These are phyloP conservation scores for Eutypella sp. DNA, from an alignment of 2,329 filamentous ascomycete species.

Conservation along the genomic window DNA sequence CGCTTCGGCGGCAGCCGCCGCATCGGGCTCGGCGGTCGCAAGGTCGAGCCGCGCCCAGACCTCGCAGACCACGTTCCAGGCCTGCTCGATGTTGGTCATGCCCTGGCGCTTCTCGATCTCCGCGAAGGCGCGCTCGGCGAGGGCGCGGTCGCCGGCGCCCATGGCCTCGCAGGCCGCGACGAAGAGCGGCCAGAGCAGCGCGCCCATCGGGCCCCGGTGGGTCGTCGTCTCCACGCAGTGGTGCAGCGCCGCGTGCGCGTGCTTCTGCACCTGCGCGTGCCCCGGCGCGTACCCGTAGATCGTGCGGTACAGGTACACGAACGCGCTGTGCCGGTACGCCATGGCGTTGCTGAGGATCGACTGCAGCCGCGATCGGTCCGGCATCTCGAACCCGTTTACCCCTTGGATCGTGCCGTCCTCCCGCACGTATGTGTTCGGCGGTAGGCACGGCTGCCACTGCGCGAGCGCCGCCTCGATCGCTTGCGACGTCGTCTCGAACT, in stretches of 20 bases:
- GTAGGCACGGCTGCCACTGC: slow-evolving; percentile 50
- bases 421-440: slow-evolving; percentile 32
- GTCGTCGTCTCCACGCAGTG: slow-evolving; percentile 52
- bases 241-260: slow-evolving; percentile 43
- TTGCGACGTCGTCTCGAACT: slow-evolving; percentile 46
- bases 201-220: slow-evolving; percentile 56
- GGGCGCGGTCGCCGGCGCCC: slow-evolving; percentile 41
- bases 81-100: slow-evolving; percentile 60
- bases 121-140: slow-evolving; percentile 47
- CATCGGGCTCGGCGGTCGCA: slow-evolving; percentile 15
- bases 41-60: slow-evolving; percentile 51
- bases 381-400: slow-evolving; percentile 15
- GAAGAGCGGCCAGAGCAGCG: slow-evolving; percentile 61
- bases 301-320: slow-evolving; percentile 53
- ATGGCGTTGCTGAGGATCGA: slow-evolving; percentile 56
- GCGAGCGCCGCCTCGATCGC: slow-evolving; percentile 52
- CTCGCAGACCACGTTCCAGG: slow-evolving; percentile 57
- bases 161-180: slow-evolving; percentile 57
- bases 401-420: slow-evolving; percentile 17
- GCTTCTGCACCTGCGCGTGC: slow-evolving; percentile 48
- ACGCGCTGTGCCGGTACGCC: slow-evolving; percentile 54
- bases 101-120: slow-evolving; percentile 54
- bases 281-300: slow-evolving; percentile 43
- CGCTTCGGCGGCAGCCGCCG: too few relatives aligned
- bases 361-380: slow-evolving; percentile 40